These are phyloP conservation scores for Omphalotus olearius DNA, from an alignment of 1,284 basidiomycete species.

Conservation along the genomic window DNA sequence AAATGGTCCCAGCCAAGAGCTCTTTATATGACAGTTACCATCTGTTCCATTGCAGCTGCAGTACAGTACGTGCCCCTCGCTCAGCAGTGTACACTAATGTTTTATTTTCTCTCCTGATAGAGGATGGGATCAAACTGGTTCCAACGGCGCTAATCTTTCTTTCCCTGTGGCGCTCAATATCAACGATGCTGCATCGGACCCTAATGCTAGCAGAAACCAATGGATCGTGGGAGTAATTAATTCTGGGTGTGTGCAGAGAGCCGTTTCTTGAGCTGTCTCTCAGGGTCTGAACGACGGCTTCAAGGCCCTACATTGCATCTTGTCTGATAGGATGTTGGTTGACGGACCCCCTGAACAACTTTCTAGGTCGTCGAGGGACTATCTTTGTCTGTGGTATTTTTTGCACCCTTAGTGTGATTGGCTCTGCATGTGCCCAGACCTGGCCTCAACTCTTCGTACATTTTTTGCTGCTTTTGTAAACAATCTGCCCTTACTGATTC, in stretches of 20 bases:
- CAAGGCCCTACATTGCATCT: slow-evolving; percentile 39
- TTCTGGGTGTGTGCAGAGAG: slow-evolving; percentile 28
- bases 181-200: slow-evolving; percentile 18
- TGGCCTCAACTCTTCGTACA: slow-evolving; percentile 47
- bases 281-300: background rate
- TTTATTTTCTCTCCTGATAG: slow-evolving; percentile 22
- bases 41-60: slow-evolving; percentile 58
- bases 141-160: slow-evolving; percentile 61
- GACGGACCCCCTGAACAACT: slow-evolving; percentile 44
- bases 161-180: slow-evolving; percentile 57
- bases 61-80: slow-evolving; percentile 42
- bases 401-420: slow-evolving; percentile 57
- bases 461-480: slow-evolving; percentile 4
- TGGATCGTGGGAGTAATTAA: slow-evolving; percentile 49
- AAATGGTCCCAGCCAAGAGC: slow-evolving; percentile 50
- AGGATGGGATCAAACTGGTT: slow-evolving; percentile 60
- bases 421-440: slow-evolving; percentile 49
- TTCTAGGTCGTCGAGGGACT: slow-evolving; percentile 62
- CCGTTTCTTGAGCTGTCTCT: background rate
- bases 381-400: slow-evolving; percentile 66
- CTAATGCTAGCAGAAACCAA: slow-evolving; percentile 29
- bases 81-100: slow-evolving; percentile 11
- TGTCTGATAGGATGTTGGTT: slow-evolving; percentile 43
- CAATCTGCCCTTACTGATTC: background rate
- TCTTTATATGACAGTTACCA: slow-evolving; percentile 52